Percentiles rank a stretch among this genome's conserved stretches.
phyloP scores from a whole-genome alignment of 805 yeast species.

The Candida montana region DNA sequence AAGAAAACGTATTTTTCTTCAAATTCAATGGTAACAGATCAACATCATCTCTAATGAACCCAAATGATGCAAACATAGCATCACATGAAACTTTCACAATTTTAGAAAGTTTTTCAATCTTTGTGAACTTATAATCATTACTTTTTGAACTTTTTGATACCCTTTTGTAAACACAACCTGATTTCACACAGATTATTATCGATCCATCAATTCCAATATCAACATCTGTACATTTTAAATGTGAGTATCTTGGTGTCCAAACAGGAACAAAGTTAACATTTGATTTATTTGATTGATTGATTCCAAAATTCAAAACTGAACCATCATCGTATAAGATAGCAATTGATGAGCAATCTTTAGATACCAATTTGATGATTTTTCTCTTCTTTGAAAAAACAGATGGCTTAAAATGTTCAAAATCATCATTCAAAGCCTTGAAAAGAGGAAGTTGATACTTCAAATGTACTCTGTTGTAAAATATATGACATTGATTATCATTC shows the following conservation, averaged over 20 bases:
- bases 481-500: conserved; percentile 52
- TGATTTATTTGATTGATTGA: conserved; percentile 22
- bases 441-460: conserved; percentile 41
- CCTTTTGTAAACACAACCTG: conserved; percentile 57
- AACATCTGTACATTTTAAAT: conserved; percentile 57
- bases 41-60: conserved; percentile 58
- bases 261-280: conserved; percentile 40
- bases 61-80: conserved; percentile 58
- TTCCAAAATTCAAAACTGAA: conserved; percentile 32
- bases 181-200: conserved; percentile 56
- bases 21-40: conserved; percentile 54
- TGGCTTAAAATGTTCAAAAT: conserved; percentile 52
- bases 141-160: conserved; percentile 11
- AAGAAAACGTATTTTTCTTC: conserved; percentile 38
- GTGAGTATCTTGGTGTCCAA: conserved; percentile 62
- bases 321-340: conserved; percentile 57
- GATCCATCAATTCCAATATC: conserved; percentile 68
- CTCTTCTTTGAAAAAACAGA: conserved; percentile 39
- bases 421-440: conserved; percentile 28
- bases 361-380: conserved; percentile 28
- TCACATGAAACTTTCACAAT: conserved; percentile 64
- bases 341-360: conserved; percentile 38
- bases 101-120: conserved; percentile 48
- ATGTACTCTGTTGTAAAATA: conserved; percentile 53
- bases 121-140: conserved; percentile 45